Base-by-base conservation (phyloP, 2,329 filamentous ascomycete genomes). In the Elsinoe batatas region DNA sequence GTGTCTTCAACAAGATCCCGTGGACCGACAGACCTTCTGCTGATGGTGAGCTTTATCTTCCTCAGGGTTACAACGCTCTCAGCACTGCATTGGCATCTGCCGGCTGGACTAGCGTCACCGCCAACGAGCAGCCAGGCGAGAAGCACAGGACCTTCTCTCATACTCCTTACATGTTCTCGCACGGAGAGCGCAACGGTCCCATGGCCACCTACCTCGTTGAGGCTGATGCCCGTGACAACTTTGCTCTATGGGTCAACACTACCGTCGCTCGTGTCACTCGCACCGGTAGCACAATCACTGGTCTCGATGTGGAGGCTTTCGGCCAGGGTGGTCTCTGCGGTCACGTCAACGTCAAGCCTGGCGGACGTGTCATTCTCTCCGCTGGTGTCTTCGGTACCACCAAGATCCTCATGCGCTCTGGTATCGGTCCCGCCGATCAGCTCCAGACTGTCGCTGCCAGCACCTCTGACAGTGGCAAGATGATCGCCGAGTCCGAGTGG, bases 181-280 rank as follows among this genome's bases (percentile, higher is more conserved):
- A 82, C 44, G 84, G 83, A 53, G 81, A 86, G 67, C 76, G 85
- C 58, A 81, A 81, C 43, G 85, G 86, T 1, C 85, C 85, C 11
- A 73, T 88, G 65, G 81, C 81, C 7, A 87, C 85, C 0, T 89
- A 89, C 64, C 78, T 89, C 1, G 80, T 83, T 3, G 74, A 76
- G 15, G 83, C 83, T 1, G 74, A 75, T 47, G 71, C 72, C 40
- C 76, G 81, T 58, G 69, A 72, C 37, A 86, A 88, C 71, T 88
- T 89, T 70, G 76, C 79, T 54, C 72, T 89, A 47, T 81, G 80
- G 74, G 79, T 79, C 17, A 81, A 83, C 64, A 85, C 83, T 2
- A 76, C 79, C 43, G 84, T 86, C n/a, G 77, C 79, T 60, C 78
- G 84, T 26, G 76, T 88, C n/a, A 70, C 87, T 17, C 81, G 85